phyloP scores from a whole-genome alignment of 768 basidiomycete species.

The Lactarius vividus region DNA sequence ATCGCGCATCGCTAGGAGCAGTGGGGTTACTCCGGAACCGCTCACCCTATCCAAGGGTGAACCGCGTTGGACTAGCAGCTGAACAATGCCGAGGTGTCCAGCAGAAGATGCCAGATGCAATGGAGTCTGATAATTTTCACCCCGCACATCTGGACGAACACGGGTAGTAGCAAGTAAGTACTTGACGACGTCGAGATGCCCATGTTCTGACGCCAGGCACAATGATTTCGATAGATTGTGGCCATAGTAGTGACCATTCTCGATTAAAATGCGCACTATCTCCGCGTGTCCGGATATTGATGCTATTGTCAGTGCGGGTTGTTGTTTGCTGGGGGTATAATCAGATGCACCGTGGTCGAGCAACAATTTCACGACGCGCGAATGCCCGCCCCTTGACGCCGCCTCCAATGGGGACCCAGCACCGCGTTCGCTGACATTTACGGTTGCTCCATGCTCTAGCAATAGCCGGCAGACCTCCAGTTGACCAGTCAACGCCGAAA shows the following conservation, averaged over 20 bases:
- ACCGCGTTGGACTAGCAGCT: background rate
- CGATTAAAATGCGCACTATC: background rate
- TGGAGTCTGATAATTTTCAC: background rate
- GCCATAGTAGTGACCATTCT: too few relatives aligned
- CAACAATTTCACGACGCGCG: background rate
- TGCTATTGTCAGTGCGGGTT: background rate
- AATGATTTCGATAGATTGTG: background rate
- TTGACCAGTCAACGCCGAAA: background rate
- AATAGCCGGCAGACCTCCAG: constrained; percentile 1
- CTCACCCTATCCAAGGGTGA: background rate
- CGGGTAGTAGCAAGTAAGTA: background rate
- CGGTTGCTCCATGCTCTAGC: background rate
- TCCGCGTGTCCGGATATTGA: background rate
- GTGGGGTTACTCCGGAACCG: background rate
- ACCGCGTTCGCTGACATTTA: background rate
- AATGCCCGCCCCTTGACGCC: background rate
- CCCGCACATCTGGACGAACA: background rate
- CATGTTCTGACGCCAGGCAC: background rate
- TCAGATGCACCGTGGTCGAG: background rate
- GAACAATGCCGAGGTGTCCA: background rate
- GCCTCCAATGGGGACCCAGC: constrained; percentile 7
- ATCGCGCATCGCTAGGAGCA: background rate
- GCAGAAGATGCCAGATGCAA: background rate
- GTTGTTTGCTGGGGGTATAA: too few relatives aligned
- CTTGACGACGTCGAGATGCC: background rate